phyloP scores from a whole-genome alignment of 352 stramenopile species.

The Pythium pectinolyticum region DNA sequence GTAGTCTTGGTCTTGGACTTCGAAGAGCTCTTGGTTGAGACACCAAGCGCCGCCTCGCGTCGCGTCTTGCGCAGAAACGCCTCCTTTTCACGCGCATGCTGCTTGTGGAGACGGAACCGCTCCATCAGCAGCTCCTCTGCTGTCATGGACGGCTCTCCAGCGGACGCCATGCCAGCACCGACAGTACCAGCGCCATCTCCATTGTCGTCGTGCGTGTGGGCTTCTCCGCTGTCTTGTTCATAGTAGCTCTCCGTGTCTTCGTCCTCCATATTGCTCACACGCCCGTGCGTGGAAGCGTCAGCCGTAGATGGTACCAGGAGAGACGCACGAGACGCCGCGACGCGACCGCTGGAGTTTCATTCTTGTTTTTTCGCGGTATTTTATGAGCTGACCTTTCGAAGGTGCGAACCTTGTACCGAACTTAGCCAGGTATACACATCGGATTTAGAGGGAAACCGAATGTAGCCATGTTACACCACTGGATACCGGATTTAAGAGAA shows the following conservation, averaged over 20 bases:
- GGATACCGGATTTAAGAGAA: neutral
- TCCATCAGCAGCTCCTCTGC: slow-evolving; percentile 63
- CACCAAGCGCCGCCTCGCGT: slow-evolving; percentile 33
- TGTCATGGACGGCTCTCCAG: slow-evolving; percentile 4
- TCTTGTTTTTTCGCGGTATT: neutral
- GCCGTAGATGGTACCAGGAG: neutral
- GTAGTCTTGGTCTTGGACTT: neutral
- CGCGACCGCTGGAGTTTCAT: slow-evolving; percentile 2
- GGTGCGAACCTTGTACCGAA: neutral
- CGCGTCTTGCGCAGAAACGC: slow-evolving; percentile 59
- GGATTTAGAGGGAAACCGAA: slow-evolving; percentile 1
- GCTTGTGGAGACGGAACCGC: slow-evolving; percentile 80
- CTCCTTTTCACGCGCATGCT: slow-evolving; percentile 70
- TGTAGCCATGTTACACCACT: neutral
- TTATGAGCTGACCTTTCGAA: slow-evolving; percentile 1
- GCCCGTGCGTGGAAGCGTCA: neutral
- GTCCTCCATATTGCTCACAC: slow-evolving; percentile 5
- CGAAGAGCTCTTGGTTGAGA: neutral
- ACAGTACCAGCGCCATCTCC: neutral
- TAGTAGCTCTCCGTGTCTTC: neutral
- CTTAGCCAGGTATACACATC: neutral
- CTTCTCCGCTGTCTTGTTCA: slow-evolving; percentile 1
- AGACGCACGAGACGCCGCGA: neutral
- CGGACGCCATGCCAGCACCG: neutral
- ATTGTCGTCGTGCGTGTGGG: neutral